Evolutionary conservation across 371 early-diverging fungal genomes (phyloP), one percentile per base, ranked within the genome.

Genomic region (Mucor lusitanicus): DNA sequence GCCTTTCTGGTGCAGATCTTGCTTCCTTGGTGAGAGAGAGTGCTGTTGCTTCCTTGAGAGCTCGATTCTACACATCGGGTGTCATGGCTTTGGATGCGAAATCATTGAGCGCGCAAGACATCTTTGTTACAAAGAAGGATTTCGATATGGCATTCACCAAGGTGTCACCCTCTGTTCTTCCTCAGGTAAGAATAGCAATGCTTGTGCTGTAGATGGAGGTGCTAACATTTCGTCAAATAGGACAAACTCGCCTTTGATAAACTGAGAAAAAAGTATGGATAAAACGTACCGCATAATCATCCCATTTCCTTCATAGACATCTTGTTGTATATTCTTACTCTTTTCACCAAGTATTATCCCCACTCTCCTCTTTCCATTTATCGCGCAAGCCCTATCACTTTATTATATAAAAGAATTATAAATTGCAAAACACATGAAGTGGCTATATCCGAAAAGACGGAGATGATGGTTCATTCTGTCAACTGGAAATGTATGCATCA

Each of bases 1-100:
- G 94, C 11, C 90, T 90, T 69, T 84, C 94, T 72, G 99, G 99
- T 69, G 99, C 99, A 9, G 99, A 99, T 87, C 79, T 99, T 65
- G 92, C 95, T 0, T 89, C 95, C 0, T 80, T 99, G 54, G 90
- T 97, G 9, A 86, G 96, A 59, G 97, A 97, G 76, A 95, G 96
- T 32, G 91, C 93, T 2, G 94, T 95, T 37, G 82, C 92, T 4
- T 93, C 98, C 0, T 75, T 98, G 58, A 79, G 95, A 65, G 80
- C 81, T 5, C 85, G 84, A 23, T 75, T 93, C 40, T 84, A 84
- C 32, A n/a, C 65, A 0, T 62, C 74, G 3, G 81, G 78, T 5
- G 65, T 61, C 4, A 73, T 72, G 40, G 57, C 69, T 6, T 19
- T 72, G 12, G 59, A 69, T 32, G 65, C 72, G 30, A 61, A 37